Conservation (phyloP, 257 asterid species). For the Sherardia arvensis region DNA sequence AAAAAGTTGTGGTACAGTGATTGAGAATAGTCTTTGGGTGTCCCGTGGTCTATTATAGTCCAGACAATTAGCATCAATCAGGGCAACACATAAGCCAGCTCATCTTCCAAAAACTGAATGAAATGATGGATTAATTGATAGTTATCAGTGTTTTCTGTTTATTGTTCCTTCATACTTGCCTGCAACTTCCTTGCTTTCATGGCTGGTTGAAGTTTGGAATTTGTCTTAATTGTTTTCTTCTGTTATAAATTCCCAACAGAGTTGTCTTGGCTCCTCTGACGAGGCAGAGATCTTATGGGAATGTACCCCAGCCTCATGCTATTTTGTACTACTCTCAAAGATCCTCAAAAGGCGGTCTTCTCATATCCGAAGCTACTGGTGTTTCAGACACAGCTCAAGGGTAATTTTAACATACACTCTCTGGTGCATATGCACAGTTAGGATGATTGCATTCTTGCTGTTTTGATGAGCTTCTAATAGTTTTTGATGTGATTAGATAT, state of each 20-base stretch:
- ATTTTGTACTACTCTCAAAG: constrained; percentile 58
- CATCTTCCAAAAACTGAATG: constrained; percentile 6
- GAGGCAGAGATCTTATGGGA: constrained; percentile 16
- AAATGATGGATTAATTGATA: too few relatives aligned
- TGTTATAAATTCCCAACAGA: background rate
- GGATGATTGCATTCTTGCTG: background rate
- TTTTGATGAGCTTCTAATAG: background rate
- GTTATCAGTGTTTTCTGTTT: too few relatives aligned
- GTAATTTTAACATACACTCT: constrained; percentile 6
- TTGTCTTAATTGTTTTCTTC: background rate
- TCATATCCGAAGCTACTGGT: constrained; percentile 46
- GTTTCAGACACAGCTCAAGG: constrained; percentile 50
- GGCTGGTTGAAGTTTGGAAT: background rate
- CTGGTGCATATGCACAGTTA: background rate
- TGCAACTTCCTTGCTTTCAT: background rate
- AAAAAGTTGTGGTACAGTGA: background rate
- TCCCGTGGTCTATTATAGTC: constrained; percentile 11
- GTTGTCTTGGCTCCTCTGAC: constrained; percentile 15
- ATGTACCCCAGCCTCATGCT: constrained; percentile 66
- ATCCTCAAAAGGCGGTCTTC: constrained; percentile 42
- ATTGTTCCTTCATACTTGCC: too few relatives aligned
- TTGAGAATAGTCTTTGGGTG: constrained; percentile 8
- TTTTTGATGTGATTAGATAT: background rate
- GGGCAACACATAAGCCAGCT: constrained; percentile 24
- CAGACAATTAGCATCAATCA: constrained; percentile 25